These are phyloP conservation scores for Fusarium odoratissimum DNA, from an alignment of 2,329 filamentous ascomycete genomes.

Conservation along the genomic window DNA sequence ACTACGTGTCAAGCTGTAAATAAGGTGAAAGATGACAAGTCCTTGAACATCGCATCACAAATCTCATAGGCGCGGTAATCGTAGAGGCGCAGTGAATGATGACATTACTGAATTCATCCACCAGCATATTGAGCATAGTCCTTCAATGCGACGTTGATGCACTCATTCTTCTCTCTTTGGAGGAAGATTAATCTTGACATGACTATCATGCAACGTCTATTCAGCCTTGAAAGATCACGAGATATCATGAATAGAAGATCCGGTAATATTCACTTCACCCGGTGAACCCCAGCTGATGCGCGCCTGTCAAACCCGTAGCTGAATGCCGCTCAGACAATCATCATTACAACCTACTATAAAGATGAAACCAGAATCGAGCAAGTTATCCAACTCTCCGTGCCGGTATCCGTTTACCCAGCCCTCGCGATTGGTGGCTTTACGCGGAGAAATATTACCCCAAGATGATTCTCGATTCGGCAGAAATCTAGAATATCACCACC, in stretches of 20 bases:
- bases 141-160: background rate
- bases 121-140: background rate
- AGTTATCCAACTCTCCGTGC: background rate
- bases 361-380: background rate
- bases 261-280: background rate
- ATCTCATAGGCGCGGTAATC: background rate
- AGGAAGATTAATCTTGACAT: background rate
- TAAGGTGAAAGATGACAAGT: rapidly evolving
- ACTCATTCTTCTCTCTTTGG: background rate
- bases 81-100: background rate
- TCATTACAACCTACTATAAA: background rate
- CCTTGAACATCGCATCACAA: rapidly evolving
- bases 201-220: background rate
- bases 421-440: background rate
- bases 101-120: background rate
- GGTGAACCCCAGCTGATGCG: background rate
- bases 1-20: rapidly evolving
- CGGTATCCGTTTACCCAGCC: background rate
- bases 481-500: constrained; percentile 13
- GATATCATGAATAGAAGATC: background rate
- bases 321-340: background rate
- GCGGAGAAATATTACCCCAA: constrained; percentile 8
- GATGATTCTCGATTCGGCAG: constrained; percentile 1
- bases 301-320: background rate
- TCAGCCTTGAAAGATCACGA: background rate